phyloP scores from a whole-genome alignment of 768 basidiomycete species.

The Kwoniella sp. region DNA sequence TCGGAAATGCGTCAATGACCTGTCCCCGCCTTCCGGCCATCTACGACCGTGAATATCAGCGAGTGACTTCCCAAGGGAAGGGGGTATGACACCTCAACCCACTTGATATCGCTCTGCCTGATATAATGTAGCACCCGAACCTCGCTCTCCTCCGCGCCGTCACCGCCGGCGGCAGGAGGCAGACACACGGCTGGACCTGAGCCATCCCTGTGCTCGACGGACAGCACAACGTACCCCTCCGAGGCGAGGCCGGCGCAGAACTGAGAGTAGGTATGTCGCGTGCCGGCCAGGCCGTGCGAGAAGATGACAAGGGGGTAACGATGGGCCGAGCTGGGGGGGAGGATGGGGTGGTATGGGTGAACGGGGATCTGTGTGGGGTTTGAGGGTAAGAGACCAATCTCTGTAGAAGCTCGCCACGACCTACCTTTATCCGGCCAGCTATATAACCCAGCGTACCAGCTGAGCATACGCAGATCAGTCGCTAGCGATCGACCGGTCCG shows the following conservation, averaged over 20 bases:
- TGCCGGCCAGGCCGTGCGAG: conserved; percentile 77
- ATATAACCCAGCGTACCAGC: conserved; percentile 18
- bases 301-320: conserved; percentile 66
- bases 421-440: conserved; percentile 24
- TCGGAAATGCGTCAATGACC: conserved; percentile 57
- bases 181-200: conserved; percentile 58
- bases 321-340: conserved; percentile 6
- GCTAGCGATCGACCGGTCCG: too few species aligned
- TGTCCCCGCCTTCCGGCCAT: conserved; percentile 22
- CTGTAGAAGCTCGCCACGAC: too few species aligned
- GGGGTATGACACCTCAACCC: conserved; percentile 7
- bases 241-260: conserved; percentile 69
- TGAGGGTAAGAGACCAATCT: not conserved
- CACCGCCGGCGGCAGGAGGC: conserved; percentile 49
- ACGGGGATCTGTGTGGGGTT: conserved; percentile 17
- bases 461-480: conserved; percentile 1
- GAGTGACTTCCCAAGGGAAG: conserved; percentile 4
- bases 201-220: conserved; percentile 79
- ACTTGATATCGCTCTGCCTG: conserved; percentile 57
- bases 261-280: conserved; percentile 69
- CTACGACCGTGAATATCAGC: conserved; percentile 18
- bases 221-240: conserved; percentile 72
- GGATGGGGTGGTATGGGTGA: conserved; percentile 5
- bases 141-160: conserved; percentile 30
- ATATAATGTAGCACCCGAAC: conserved; percentile 55